phyloP scores from a whole-genome alignment of 352 stramenopile genomes.

The Phytophthora lateralis region DNA sequence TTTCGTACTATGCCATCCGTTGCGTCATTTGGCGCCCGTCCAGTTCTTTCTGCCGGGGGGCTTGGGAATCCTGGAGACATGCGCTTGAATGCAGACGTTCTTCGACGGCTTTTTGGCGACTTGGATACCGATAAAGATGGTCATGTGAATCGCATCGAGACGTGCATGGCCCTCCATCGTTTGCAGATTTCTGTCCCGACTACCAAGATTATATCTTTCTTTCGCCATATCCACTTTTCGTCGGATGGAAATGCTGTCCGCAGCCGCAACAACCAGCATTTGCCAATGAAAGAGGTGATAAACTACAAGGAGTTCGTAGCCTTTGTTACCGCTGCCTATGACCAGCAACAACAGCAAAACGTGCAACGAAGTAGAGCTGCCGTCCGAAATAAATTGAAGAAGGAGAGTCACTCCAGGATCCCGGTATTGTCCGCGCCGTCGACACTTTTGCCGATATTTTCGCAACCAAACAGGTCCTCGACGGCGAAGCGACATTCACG shows the following conservation, averaged over 20 bases:
- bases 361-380: background rate
- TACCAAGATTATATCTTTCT: constrained; percentile 68
- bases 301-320: constrained; percentile 81
- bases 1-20: constrained; percentile 68
- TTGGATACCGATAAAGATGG: constrained; percentile 73
- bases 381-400: background rate
- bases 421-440: constrained; percentile 15
- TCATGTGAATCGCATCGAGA: constrained; percentile 74
- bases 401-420: background rate
- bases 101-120: constrained; percentile 82
- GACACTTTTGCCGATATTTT: constrained; percentile 32
- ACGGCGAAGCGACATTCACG: background rate
- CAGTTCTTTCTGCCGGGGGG: constrained; percentile 16
- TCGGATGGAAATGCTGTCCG: constrained; percentile 6
- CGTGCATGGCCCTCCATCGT: constrained; percentile 72
- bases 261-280: constrained; percentile 10
- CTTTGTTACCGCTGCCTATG: constrained; percentile 64
- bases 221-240: constrained; percentile 49
- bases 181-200: constrained; percentile 68
- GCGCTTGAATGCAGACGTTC: constrained; percentile 54
- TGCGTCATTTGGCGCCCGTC: constrained; percentile 56
- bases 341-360: constrained; percentile 38
- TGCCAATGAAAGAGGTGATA: constrained; percentile 65
- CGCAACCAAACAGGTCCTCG: constrained; percentile 9
- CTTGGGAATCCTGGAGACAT: constrained; percentile 13